Percentiles rank a stretch among this genome's conserved stretches.
Conservation (phyloP, 805 yeast genomes). For the Cyberlindnera mycetangii region DNA sequence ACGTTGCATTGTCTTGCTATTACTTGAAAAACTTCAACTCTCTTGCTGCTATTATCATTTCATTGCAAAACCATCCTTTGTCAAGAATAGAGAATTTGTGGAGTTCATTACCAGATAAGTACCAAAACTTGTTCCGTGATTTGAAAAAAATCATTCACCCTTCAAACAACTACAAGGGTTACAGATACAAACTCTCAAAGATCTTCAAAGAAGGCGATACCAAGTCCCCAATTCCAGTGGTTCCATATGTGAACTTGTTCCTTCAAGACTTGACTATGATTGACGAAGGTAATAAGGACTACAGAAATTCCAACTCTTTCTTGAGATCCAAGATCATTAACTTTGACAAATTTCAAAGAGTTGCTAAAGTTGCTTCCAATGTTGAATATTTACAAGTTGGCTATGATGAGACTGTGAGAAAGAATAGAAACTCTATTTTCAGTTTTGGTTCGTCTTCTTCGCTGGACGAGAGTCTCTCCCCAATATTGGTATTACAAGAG, state of each 20-base stretch:
- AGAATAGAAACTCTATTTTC: constrained; percentile 27
- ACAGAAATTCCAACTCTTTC: constrained; percentile 54
- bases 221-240: constrained; percentile 50
- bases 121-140: constrained; percentile 58
- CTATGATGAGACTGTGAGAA: constrained; percentile 35
- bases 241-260: constrained; percentile 73
- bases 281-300: constrained; percentile 77
- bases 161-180: constrained; percentile 66
- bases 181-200: constrained; percentile 59
- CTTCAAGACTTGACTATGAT: constrained; percentile 78
- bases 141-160: constrained; percentile 71
- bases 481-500: constrained; percentile 40
- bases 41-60: constrained; percentile 72
- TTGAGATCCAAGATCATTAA: constrained; percentile 52
- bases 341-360: constrained; percentile 68
- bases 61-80: constrained; percentile 68
- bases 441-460: constrained; percentile 23
- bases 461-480: constrained; percentile 29
- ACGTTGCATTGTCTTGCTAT: constrained; percentile 67
- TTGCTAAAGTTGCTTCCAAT: constrained; percentile 63
- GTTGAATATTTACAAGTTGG: constrained; percentile 67
- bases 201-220: constrained; percentile 43
- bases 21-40: constrained; percentile 77
- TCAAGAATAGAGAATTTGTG: constrained; percentile 62
- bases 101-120: constrained; percentile 56